Percentiles rank a stretch among this genome's conserved stretches.
phyloP scores from a whole-genome alignment of 2,329 filamentous ascomycete species.

The Amauroascus niger region DNA sequence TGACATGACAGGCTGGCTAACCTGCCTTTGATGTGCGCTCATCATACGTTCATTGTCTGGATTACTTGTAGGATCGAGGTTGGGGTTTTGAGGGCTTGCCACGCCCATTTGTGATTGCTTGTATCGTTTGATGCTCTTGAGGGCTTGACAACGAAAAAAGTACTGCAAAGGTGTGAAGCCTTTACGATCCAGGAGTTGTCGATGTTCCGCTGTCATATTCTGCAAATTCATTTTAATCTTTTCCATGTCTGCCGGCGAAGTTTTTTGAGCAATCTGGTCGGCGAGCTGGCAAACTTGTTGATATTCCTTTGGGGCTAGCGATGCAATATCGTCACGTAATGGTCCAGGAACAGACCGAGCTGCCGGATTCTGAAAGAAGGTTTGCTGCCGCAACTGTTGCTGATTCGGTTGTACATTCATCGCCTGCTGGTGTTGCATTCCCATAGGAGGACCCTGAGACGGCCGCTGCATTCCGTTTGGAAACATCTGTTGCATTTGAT shows the following conservation, averaged over 20 bases:
- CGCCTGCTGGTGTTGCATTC: slow-evolving; percentile 23
- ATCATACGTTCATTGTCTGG: slow-evolving; percentile 28
- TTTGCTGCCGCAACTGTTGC: slow-evolving; percentile 24
- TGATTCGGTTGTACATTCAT: slow-evolving; percentile 14
- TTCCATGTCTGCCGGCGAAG: slow-evolving; percentile 38
- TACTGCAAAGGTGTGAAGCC: slow-evolving; percentile 43
- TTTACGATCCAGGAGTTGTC: slow-evolving; percentile 37
- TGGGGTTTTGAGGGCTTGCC: slow-evolving; percentile 22
- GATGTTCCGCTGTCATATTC: slow-evolving; percentile 40
- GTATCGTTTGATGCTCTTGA: slow-evolving; percentile 33
- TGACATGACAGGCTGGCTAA: slow-evolving; percentile 36
- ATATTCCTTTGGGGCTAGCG: slow-evolving; percentile 34
- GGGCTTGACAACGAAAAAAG: slow-evolving; percentile 43
- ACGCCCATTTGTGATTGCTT: slow-evolving; percentile 28
- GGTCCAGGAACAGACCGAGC: slow-evolving; percentile 24
- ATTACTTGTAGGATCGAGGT: slow-evolving; percentile 24
- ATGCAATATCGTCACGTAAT: slow-evolving; percentile 29
- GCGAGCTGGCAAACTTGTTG: slow-evolving; percentile 40
- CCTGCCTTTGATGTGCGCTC: slow-evolving; percentile 34
- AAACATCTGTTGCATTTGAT: slow-evolving; percentile 29
- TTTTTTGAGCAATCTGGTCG: slow-evolving; percentile 39
- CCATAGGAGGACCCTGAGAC: slow-evolving; percentile 7
- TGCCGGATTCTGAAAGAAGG: slow-evolving; percentile 20
- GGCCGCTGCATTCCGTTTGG: slow-evolving; percentile 6
- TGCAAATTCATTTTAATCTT: slow-evolving; percentile 40